phyloP scores from a whole-genome alignment of 176 grass and related monocot genomes.

The Coix lacrymajobi region DNA sequence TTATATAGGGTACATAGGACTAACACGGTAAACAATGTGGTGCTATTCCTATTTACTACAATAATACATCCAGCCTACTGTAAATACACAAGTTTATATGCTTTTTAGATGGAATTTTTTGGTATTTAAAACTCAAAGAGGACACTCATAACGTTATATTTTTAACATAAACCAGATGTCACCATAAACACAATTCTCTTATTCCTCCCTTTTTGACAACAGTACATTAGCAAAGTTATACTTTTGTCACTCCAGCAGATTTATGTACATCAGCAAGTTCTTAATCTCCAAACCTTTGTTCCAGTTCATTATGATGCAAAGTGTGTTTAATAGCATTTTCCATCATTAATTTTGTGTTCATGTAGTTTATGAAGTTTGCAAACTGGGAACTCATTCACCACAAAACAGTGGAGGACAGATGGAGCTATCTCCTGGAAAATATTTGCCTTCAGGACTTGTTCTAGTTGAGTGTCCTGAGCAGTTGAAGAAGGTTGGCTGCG shows the following conservation, averaged over 20 bases:
- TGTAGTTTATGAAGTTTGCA: conserved; percentile 95
- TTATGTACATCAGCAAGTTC: not conserved
- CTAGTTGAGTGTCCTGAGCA: conserved; percentile 84
- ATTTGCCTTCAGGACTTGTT: conserved; percentile 75
- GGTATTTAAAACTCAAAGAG: not conserved
- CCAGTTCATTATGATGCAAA: conserved; percentile 8
- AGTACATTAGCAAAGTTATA: conserved; percentile 3
- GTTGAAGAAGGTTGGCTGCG: conserved; percentile 71
- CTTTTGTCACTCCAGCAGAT: not conserved
- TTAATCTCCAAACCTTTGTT: conserved; percentile 11
- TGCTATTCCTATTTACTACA: too few species aligned
- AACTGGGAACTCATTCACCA: conserved; percentile 79
- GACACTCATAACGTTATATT: not conserved
- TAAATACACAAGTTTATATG: not conserved
- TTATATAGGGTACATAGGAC: too few species aligned
- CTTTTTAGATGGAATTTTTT: not conserved
- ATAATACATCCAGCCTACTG: not conserved
- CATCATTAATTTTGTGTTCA: conserved; percentile 13
- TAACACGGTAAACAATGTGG: too few species aligned
- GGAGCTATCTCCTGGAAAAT: conserved; percentile 58
- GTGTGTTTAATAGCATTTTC: not conserved
- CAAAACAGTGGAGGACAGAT: conserved; percentile 64
- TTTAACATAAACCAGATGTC: conserved; percentile 7
- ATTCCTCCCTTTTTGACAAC: conserved; percentile 9
- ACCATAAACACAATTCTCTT: not conserved